A percentile compares a stretch with the other conserved stretches of the same genome.
These are phyloP conservation scores for Persicaria tinctoria DNA, from an alignment of 148 eudicot genomes.

Conservation along the genomic window DNA sequence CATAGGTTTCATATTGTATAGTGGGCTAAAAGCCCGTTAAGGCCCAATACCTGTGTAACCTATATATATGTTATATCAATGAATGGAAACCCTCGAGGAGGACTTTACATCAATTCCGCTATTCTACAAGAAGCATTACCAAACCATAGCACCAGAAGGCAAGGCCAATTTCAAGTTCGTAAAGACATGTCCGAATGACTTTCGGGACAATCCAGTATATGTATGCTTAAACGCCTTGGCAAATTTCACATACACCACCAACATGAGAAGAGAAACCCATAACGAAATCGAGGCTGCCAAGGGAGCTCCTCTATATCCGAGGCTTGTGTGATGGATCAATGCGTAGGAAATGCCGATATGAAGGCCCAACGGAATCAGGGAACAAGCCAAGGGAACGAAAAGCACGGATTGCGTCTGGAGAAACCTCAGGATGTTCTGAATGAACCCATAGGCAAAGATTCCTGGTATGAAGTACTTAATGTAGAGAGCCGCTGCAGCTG, in stretches of 20 bases:
- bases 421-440: slow-evolving; percentile 18
- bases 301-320: slow-evolving; percentile 18
- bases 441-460: slow-evolving; percentile 13
- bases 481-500: slow-evolving; percentile 49
- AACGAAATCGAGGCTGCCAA: slow-evolving; percentile 13
- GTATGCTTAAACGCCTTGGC: slow-evolving; percentile 9
- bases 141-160: slow-evolving; percentile 23
- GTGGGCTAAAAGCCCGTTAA: too few species aligned
- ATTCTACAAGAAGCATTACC: too few species aligned
- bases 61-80: too few species aligned
- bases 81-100: too few species aligned
- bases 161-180: slow-evolving; percentile 19
- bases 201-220: slow-evolving; percentile 16
- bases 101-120: too few species aligned
- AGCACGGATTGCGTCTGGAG: slow-evolving; percentile 18
- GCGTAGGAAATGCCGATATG: slow-evolving; percentile 4
- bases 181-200: slow-evolving; percentile 15
- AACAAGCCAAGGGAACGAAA: slow-evolving; percentile 10
- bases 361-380: slow-evolving; percentile 6
- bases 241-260: too few species aligned
- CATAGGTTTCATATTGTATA: too few species aligned
- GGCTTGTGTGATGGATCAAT: slow-evolving; percentile 5
- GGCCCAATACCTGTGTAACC: too few species aligned
- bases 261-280: slow-evolving; percentile 3
- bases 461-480: slow-evolving; percentile 12